phyloP scores from a whole-genome alignment of 1,284 basidiomycete species.

The Pseudozyma hubeiensis region DNA sequence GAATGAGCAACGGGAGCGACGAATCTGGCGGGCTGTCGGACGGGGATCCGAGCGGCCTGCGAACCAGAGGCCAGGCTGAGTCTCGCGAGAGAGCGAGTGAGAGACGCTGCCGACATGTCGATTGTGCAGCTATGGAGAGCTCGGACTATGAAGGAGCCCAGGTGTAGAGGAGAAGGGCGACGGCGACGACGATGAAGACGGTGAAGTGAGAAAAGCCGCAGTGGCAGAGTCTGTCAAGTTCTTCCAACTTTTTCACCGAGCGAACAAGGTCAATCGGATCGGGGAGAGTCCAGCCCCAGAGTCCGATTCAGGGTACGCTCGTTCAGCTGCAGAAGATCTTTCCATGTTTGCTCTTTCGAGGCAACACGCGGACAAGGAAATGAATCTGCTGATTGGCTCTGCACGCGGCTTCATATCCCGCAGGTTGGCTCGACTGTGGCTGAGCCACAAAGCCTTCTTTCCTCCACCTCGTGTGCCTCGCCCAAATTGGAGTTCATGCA shows the following conservation, averaged over 20 bases:
- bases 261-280: background rate
- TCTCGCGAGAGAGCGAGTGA: slow-evolving; percentile 33
- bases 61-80: slow-evolving; percentile 31
- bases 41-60: slow-evolving; percentile 14
- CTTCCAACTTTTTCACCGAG: slow-evolving; percentile 16
- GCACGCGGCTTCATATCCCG: too few relatives aligned
- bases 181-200: slow-evolving; percentile 2
- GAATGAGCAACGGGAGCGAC: slow-evolving; percentile 15
- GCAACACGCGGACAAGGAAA: background rate
- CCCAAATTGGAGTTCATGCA: background rate
- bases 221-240: background rate
- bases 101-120: slow-evolving; percentile 39
- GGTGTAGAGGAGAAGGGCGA: background rate
- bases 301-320: background rate
- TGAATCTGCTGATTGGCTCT: background rate
- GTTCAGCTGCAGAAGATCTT: background rate
- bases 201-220: background rate
- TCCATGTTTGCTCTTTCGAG: background rate
- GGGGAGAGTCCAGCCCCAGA: background rate
- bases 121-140: background rate
- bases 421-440: too few relatives aligned
- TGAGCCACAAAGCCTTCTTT: background rate
- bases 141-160: background rate
- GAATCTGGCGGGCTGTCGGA: slow-evolving; percentile 17
- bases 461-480: slow-evolving; percentile 1